These are phyloP conservation scores for Fragaria iinumae DNA, from an alignment of 306 rosid genomes.

Conservation along the genomic window DNA sequence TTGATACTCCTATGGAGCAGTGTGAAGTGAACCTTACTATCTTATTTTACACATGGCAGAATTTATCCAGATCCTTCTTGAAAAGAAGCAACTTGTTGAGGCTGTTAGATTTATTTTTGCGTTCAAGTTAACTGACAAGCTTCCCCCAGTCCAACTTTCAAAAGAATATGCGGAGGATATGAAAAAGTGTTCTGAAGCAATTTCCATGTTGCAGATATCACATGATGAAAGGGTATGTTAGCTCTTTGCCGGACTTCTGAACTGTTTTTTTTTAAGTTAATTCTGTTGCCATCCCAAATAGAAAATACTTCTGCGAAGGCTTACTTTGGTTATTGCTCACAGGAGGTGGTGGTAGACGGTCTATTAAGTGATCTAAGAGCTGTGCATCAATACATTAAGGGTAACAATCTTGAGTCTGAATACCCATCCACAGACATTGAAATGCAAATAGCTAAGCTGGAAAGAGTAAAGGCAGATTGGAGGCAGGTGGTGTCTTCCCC, in stretches of 20 bases:
- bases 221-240: slow-evolving; percentile 26
- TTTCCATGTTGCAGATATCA: background rate
- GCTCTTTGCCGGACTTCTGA: background rate
- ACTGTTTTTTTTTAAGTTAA: background rate
- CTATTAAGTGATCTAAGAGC: slow-evolving; percentile 31
- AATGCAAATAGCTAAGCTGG: slow-evolving; percentile 22
- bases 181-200: background rate
- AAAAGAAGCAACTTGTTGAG: slow-evolving; percentile 36
- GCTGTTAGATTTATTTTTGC: slow-evolving; percentile 59
- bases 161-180: slow-evolving; percentile 16
- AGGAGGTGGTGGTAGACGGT: slow-evolving; percentile 33
- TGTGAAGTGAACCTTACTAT: background rate
- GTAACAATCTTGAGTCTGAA: slow-evolving; percentile 36
- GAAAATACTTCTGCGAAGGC: background rate
- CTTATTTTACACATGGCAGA: slow-evolving; percentile 17
- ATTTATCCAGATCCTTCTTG: slow-evolving; percentile 38
- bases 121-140: slow-evolving; percentile 40
- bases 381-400: slow-evolving; percentile 37
- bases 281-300: background rate
- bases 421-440: slow-evolving; percentile 31
- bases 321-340: slow-evolving; percentile 10
- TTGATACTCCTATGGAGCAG: background rate
- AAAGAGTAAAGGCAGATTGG: slow-evolving; percentile 24
- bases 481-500: background rate
- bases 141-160: slow-evolving; percentile 36